These are phyloP conservation scores for Paxillus involutus DNA, from an alignment of 768 basidiomycete species.

Conservation along the genomic window DNA sequence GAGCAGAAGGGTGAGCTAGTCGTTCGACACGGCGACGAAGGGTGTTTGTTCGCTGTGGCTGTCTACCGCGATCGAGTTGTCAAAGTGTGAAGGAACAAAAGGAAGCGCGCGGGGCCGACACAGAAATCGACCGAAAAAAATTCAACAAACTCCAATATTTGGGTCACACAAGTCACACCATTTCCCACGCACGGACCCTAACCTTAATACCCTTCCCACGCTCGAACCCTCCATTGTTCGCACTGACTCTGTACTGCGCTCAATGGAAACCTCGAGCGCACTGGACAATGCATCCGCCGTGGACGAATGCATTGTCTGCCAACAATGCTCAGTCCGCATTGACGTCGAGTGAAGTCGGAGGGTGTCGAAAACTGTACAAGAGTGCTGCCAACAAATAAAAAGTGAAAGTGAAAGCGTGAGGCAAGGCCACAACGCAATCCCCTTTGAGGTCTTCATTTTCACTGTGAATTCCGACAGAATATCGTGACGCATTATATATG, in stretches of 20 bases:
- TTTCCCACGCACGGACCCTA: constrained; percentile 48
- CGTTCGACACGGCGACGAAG: constrained; percentile 40
- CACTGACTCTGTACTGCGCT: constrained; percentile 2
- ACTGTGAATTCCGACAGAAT: not conserved
- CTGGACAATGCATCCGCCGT: not conserved
- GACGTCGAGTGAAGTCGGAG: not conserved
- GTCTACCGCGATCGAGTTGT: constrained; percentile 50
- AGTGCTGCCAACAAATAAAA: not conserved
- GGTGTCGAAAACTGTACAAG: not conserved
- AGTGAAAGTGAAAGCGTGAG: not conserved
- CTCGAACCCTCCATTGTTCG: constrained; percentile 24
- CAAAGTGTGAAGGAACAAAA: constrained; percentile 42
- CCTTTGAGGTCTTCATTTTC: not conserved
- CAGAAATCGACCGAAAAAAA: constrained; percentile 39
- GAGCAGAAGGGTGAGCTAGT: constrained; percentile 17
- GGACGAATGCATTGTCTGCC: not conserved
- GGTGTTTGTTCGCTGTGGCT: constrained; percentile 42
- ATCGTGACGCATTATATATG: not conserved
- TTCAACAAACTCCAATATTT: constrained; percentile 41
- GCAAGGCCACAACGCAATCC: not conserved
- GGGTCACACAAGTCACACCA: constrained; percentile 32
- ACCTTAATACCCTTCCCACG: constrained; percentile 35
- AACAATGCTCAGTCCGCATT: not conserved
- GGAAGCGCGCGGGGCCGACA: constrained; percentile 47
- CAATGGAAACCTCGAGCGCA: constrained; percentile 1